Conservation (phyloP, 768 basidiomycete species). For the Inosperma sp. region DNA sequence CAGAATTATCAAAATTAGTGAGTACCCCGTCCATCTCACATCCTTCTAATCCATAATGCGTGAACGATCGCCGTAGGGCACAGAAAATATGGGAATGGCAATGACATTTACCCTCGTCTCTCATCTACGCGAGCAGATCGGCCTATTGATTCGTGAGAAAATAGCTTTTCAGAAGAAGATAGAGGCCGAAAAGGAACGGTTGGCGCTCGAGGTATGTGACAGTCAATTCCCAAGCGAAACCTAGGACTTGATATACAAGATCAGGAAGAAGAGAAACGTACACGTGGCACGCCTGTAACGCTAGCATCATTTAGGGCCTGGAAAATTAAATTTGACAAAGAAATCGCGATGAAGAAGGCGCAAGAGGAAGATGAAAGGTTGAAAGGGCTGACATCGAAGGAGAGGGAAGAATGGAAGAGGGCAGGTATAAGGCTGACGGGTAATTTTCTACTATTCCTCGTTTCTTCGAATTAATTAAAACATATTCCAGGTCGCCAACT, state of each 20-base stretch:
- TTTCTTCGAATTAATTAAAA: neutral
- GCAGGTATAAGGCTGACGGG: conserved; percentile 61
- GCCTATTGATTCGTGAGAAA: conserved; percentile 55
- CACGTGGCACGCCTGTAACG: conserved; percentile 90
- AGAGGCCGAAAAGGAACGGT: conserved; percentile 69
- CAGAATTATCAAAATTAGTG: conserved; percentile 54
- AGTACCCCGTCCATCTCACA: conserved; percentile 20
- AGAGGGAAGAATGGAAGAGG: conserved; percentile 80
- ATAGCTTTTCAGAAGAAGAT: conserved; percentile 51
- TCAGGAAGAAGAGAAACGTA: conserved; percentile 84
- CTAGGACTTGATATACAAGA: neutral
- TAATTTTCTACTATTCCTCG: conserved; percentile 30
- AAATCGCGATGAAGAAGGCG: conserved; percentile 51
- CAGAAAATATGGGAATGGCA: conserved; percentile 90
- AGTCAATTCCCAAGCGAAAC: neutral
- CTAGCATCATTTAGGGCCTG: conserved; percentile 73
- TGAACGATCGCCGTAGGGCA: conserved; percentile 64
- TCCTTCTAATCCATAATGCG: no score
- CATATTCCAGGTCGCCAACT: conserved; percentile 76
- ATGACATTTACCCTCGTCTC: conserved; percentile 96
- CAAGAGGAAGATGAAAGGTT: conserved; percentile 74
- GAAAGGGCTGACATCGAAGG: conserved; percentile 67
- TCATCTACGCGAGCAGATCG: conserved; percentile 74
- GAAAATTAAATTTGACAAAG: conserved; percentile 77
- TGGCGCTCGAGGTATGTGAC: conserved; percentile 64